These are phyloP conservation scores for Metarhizium rileyi DNA, from an alignment of 2,329 filamentous ascomycete genomes.

Conservation along the genomic window DNA sequence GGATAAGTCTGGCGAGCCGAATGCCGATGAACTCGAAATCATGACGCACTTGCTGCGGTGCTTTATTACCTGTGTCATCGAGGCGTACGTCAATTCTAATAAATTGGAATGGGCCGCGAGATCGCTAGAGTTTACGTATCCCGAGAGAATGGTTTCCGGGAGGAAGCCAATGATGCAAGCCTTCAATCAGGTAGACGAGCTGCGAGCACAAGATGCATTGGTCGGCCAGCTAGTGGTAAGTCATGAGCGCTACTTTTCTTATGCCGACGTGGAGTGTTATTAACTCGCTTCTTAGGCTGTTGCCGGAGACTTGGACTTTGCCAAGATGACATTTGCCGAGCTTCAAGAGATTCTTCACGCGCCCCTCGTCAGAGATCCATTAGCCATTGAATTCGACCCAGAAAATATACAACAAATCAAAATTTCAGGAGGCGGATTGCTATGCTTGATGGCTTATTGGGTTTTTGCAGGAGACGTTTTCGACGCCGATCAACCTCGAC, in stretches of 20 bases:
- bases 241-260: conserved; percentile 9
- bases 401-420: conserved; percentile 41
- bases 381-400: conserved; percentile 35
- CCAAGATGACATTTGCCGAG: conserved; percentile 33
- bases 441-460: conserved; percentile 52
- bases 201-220: conserved; percentile 53
- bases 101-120: conserved; percentile 52
- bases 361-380: conserved; percentile 33
- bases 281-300: conserved; percentile 37
- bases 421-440: conserved; percentile 47
- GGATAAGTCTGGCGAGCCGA: conserved; percentile 20
- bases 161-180: conserved; percentile 51
- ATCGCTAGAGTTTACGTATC: conserved; percentile 58
- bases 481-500: conserved; percentile 41
- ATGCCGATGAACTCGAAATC: conserved; percentile 49
- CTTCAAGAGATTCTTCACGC: conserved; percentile 35
- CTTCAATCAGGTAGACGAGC: conserved; percentile 52
- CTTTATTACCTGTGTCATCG: conserved; percentile 68
- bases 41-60: conserved; percentile 59
- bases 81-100: conserved; percentile 59
- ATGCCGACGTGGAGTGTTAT: background rate
- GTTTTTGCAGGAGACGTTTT: conserved; percentile 54
- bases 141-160: conserved; percentile 51
- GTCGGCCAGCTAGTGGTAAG: conserved; percentile 63
- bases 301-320: conserved; percentile 50